Conservation (phyloP, 2,329 filamentous ascomycete species). For the Cryphonectria carpinicola region DNA sequence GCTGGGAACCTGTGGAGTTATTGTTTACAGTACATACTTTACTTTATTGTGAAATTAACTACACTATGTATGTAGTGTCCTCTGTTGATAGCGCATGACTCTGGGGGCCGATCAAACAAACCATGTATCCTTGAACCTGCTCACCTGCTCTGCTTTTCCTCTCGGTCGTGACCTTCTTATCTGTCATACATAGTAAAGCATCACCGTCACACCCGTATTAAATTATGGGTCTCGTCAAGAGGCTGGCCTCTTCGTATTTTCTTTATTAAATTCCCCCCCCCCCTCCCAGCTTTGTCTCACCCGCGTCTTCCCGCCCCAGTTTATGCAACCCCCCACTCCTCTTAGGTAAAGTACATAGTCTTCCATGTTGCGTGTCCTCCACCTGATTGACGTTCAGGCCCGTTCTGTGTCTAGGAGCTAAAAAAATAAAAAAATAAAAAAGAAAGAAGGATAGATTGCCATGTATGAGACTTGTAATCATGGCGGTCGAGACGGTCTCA, state of each 20-base stretch:
- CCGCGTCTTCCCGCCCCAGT: not conserved
- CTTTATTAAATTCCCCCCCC: not conserved
- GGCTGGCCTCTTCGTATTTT: not conserved
- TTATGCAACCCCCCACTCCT: not conserved
- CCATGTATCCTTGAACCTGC: not conserved
- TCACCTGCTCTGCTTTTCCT: not conserved
- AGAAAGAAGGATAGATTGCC: not conserved
- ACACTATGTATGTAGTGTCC: no score
- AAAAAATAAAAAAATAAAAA: no score
- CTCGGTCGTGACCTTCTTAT: not conserved
- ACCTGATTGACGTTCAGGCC: not conserved
- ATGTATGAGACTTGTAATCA: not conserved
- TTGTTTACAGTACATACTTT: not conserved
- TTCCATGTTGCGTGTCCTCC: constrained; percentile 4
- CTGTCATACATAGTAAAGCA: not conserved
- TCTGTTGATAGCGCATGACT: no score
- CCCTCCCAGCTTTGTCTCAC: not conserved
- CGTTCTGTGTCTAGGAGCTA: not conserved
- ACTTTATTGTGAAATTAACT: no score
- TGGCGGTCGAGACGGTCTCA: not conserved
- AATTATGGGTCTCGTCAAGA: not conserved
- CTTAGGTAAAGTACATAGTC: not conserved
- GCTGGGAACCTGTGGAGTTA: not conserved
- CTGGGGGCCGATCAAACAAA: not conserved
- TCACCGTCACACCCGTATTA: not conserved